phyloP scores from a whole-genome alignment of 2,329 filamentous ascomycete genomes.

The Venturia aucupariae region DNA sequence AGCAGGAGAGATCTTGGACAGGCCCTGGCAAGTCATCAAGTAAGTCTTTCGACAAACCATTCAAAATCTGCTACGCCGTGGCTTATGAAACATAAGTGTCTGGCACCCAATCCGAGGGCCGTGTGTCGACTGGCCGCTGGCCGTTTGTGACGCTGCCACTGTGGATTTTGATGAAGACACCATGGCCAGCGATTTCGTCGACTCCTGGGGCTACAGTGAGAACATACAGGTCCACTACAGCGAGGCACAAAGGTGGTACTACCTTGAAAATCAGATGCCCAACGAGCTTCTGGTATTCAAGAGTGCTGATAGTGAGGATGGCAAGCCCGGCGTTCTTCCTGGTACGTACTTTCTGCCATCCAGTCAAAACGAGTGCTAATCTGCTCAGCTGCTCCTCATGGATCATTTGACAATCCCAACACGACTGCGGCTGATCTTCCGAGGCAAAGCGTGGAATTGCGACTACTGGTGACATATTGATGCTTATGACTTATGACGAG shows the following conservation, averaged over 20 bases:
- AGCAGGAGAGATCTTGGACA: background rate
- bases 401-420: constrained; percentile 9
- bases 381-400: constrained; percentile 11
- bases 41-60: background rate
- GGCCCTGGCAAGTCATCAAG: constrained; percentile 11
- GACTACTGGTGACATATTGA: background rate
- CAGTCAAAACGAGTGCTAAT: background rate
- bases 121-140: constrained; percentile 15
- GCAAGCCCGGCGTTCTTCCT: background rate
- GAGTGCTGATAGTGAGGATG: constrained; percentile 12
- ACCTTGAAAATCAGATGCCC: constrained; percentile 14
- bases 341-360: background rate
- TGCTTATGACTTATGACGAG: background rate
- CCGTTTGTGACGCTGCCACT: constrained; percentile 14
- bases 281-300: constrained; percentile 14
- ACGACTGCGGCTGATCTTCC: background rate
- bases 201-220: constrained; percentile 11
- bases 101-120: constrained; percentile 16
- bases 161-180: constrained; percentile 10
- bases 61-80: background rate
- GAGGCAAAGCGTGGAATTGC: constrained; percentile 9
- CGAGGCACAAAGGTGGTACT: constrained; percentile 16
- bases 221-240: constrained; percentile 16
- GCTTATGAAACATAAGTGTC: constrained; percentile 4
- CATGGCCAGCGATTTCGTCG: constrained; percentile 14